Evolutionary conservation across 257 asterid species (phyloP).

Genomic region (Nicotiana tomentosiformis): DNA sequence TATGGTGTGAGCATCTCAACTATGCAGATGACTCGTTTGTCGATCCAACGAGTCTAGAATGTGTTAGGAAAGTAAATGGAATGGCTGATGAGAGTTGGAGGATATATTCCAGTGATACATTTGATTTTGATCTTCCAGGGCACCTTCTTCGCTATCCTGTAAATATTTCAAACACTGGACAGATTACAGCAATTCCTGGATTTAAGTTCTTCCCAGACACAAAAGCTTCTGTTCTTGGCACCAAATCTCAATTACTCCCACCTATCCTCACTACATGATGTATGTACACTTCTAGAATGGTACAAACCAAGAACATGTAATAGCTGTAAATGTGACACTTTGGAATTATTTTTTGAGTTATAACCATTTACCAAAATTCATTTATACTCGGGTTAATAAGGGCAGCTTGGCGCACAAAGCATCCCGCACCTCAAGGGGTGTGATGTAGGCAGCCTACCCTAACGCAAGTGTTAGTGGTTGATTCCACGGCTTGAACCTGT

Average conservation of each 20-base stretch:
- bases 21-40: conserved; percentile 20
- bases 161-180: conserved; percentile 39
- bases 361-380: neutral
- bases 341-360: neutral
- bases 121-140: conserved; percentile 44
- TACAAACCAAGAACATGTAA: neutral
- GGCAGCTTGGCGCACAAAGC: too few relatives aligned
- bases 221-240: conserved; percentile 74
- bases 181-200: conserved; percentile 40
- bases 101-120: conserved; percentile 33
- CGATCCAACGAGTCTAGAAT: conserved; percentile 53
- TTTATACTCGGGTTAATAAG: neutral
- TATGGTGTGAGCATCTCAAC: conserved; percentile 75
- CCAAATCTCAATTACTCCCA: conserved; percentile 46
- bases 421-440: too few relatives aligned
- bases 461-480: too few relatives aligned
- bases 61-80: conserved; percentile 42
- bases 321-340: neutral
- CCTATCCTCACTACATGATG: conserved; percentile 67
- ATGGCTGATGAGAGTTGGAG: conserved; percentile 61
- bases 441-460: too few relatives aligned
- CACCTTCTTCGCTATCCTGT: conserved; percentile 83
- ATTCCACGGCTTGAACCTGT: too few relatives aligned
- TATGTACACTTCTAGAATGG: neutral
- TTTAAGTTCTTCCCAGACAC: conserved; percentile 78